A percentile compares a stretch with the other conserved stretches of the same genome.
Conservation (phyloP, 192 early-diverging fungal genomes). For the Coemansia sp. region DNA sequence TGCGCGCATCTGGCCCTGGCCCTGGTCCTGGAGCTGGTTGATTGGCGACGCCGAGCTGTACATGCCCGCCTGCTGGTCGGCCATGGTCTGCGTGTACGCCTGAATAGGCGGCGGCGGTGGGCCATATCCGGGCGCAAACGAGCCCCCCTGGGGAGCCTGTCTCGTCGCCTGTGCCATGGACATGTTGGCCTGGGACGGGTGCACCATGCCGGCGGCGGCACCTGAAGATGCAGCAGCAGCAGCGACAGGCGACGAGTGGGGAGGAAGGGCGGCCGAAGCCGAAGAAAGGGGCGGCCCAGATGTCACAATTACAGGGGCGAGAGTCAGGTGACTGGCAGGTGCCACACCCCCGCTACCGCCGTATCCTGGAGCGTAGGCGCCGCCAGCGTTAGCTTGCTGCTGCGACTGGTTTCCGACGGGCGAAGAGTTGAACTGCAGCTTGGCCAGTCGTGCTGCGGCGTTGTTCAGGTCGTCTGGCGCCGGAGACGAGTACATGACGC, state of each 20-base stretch:
- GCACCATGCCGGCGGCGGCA: too few relatives aligned
- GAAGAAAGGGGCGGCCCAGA: constrained; percentile 17
- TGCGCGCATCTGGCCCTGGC: neutral
- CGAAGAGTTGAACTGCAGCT: constrained; percentile 31
- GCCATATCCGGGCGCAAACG: constrained; percentile 47
- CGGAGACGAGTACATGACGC: neutral
- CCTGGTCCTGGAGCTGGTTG: constrained; percentile 3
- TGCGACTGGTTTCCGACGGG: constrained; percentile 2
- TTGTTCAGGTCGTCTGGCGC: constrained; percentile 17
- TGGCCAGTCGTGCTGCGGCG: constrained; percentile 36
- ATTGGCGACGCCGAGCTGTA: neutral
- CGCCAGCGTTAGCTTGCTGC: neutral
- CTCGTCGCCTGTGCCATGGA: too few relatives aligned
- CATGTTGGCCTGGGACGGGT: too few relatives aligned
- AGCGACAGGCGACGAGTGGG: too few relatives aligned
- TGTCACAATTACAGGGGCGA: constrained; percentile 9
- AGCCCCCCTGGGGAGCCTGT: constrained; percentile 3
- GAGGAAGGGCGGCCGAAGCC: too few relatives aligned
- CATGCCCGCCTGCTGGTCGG: constrained; percentile 1
- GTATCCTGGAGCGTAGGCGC: constrained; percentile 8
- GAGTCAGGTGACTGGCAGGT: constrained; percentile 25
- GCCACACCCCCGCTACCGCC: too few relatives aligned
- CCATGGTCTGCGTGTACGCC: neutral
- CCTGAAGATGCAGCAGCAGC: too few relatives aligned
- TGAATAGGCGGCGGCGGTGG: constrained; percentile 18